A percentile compares a stretch with the other conserved stretches of the same genome.
Evolutionary conservation across 371 early-diverging fungal species (phyloP).

Genomic region (Scutellospora calospora): DNA sequence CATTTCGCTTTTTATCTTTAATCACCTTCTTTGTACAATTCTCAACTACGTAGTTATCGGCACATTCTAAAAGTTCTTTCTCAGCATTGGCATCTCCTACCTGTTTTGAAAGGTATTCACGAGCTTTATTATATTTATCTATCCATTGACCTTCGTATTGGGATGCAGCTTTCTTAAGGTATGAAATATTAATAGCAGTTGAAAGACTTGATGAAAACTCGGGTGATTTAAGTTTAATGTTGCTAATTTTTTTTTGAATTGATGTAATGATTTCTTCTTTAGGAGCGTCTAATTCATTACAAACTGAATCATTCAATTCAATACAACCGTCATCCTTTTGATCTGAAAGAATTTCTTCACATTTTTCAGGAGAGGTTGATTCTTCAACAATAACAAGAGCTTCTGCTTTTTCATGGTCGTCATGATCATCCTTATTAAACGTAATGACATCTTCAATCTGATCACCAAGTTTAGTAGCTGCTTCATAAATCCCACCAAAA

Average conservation of each 20-base stretch:
- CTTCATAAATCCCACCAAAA: too few species aligned
- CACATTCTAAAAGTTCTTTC: neutral
- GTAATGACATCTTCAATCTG: too few species aligned
- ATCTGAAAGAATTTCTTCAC: neutral
- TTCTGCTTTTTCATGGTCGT: too few species aligned
- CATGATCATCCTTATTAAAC: too few species aligned
- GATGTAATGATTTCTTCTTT: neutral
- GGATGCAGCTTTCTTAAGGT: neutral
- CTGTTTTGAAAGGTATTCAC: neutral
- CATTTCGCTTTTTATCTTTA: neutral
- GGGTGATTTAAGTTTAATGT: neutral
- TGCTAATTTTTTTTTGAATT: neutral
- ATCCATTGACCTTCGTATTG: neutral
- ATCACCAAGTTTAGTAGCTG: too few species aligned
- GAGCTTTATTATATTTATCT: conserved; percentile 14
- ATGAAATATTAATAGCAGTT: conserved; percentile 24
- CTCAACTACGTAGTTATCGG: conserved; percentile 6
- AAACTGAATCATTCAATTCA: neutral
- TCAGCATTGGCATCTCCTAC: neutral
- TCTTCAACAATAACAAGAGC: too few species aligned
- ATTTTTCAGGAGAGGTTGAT: neutral
- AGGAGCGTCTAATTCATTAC: neutral
- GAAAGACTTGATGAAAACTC: neutral
- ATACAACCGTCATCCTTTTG: conserved; percentile 5
- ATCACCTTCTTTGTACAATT: neutral